Conservation (phyloP, 164 flowering plant genomes). For the Hamamelis virginiana region DNA sequence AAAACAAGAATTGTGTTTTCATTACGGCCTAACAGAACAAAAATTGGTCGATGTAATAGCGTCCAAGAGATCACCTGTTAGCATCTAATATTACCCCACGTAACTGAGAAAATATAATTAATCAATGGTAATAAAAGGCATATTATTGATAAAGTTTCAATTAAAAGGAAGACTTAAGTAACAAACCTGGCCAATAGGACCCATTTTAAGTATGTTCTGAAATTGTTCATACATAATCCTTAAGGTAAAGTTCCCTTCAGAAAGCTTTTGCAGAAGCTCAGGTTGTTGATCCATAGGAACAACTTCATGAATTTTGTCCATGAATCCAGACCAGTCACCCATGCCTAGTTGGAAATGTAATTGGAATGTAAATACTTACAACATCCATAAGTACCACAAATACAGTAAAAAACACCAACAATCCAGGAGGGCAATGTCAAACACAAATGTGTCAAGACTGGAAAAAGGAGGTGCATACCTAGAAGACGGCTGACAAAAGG, state of each 20-base stretch:
- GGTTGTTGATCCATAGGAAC: constrained; percentile 99
- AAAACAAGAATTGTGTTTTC: too few relatives aligned
- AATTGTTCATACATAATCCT: constrained; percentile 97
- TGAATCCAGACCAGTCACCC: constrained; percentile 99
- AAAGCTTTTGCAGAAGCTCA: constrained; percentile 90
- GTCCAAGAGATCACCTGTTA: too few relatives aligned
- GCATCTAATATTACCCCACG: background rate
- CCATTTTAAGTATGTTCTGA: constrained; percentile 96
- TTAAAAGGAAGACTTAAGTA: background rate
- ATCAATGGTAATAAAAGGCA: background rate
- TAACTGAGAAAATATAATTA: background rate
- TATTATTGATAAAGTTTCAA: background rate
- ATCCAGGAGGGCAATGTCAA: background rate
- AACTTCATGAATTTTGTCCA: constrained; percentile 99
- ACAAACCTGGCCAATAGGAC: constrained; percentile 92
- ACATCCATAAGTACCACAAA: background rate
- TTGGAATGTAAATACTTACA: background rate
- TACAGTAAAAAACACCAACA: background rate
- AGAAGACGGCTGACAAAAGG: constrained; percentile 96
- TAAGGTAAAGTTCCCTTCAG: constrained; percentile 88
- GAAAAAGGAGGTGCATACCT: constrained; percentile 38
- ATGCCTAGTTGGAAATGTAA: constrained; percentile 52
- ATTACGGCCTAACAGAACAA: too few relatives aligned
- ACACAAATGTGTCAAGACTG: background rate
- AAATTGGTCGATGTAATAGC: too few relatives aligned